These are phyloP conservation scores for Nepenthes gracilis DNA, from an alignment of 148 eudicot genomes.

Conservation along the genomic window DNA sequence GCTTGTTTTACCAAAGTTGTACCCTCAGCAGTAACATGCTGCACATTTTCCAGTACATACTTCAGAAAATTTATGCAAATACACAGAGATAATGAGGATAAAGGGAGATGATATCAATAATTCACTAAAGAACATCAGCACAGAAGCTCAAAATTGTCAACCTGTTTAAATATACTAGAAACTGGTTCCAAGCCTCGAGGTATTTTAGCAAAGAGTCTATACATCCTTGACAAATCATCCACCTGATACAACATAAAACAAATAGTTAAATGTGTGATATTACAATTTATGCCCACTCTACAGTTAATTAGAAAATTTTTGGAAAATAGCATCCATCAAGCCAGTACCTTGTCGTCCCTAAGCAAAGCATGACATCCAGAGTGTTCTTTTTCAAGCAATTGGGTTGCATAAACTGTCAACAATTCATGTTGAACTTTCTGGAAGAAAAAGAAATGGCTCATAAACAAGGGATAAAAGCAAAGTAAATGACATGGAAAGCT, in stretches of 20 bases:
- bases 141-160: neutral
- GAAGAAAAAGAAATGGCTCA: constrained; percentile 1
- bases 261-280: neutral
- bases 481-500: neutral
- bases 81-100: neutral
- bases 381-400: constrained; percentile 58
- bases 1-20: constrained; percentile 53
- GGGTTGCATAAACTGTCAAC: constrained; percentile 31
- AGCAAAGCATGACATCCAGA: constrained; percentile 65
- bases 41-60: constrained; percentile 11
- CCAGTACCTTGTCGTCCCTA: constrained; percentile 46
- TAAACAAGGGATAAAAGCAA: neutral
- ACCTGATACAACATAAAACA: constrained; percentile 17
- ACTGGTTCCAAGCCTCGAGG: constrained; percentile 40
- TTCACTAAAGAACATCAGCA: neutral
- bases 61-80: neutral
- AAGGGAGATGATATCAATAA: neutral
- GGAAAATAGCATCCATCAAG: neutral
- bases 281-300: neutral
- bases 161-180: constrained; percentile 39
- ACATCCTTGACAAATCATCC: constrained; percentile 43
- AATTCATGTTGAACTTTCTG: constrained; percentile 55
- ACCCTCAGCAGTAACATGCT: constrained; percentile 62
- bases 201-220: constrained; percentile 33
- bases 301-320: neutral